Evolutionary conservation across 1,139 yeast genomes (phyloP).

Genomic region (Candida glucosophila): DNA sequence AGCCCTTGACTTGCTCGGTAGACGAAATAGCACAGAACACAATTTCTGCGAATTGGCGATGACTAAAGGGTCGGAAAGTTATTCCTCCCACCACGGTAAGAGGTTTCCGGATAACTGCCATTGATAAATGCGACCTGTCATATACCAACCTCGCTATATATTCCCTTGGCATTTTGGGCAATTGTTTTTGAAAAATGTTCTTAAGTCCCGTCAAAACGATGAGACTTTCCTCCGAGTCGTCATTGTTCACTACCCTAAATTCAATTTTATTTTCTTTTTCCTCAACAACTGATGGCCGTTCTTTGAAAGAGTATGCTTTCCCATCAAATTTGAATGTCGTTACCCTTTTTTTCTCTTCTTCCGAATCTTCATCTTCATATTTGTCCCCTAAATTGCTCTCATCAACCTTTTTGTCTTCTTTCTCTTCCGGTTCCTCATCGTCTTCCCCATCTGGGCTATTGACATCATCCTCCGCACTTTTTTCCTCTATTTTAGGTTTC

Average conservation of each 20-base stretch:
- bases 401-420: not conserved
- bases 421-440: constrained; percentile 3
- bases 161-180: constrained; percentile 98
- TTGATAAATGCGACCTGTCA: constrained; percentile 87
- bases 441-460: too few species aligned
- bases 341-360: constrained; percentile 46
- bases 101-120: constrained; percentile 92
- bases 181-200: constrained; percentile 91
- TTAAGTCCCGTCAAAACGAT: constrained; percentile 91
- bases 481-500: constrained; percentile 6
- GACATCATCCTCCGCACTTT: constrained; percentile 7
- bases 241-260: constrained; percentile 61
- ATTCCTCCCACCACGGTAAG: constrained; percentile 96
- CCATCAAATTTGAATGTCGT: constrained; percentile 56
- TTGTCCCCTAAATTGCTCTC: constrained; percentile 21
- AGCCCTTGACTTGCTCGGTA: constrained; percentile 95
- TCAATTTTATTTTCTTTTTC: constrained; percentile 3
- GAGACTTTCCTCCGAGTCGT: constrained; percentile 76
- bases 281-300: constrained; percentile 69
- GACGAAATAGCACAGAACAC: constrained; percentile 97
- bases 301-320: constrained; percentile 74
- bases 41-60: constrained; percentile 90
- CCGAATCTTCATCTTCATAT: constrained; percentile 39
- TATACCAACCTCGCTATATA: constrained; percentile 91
- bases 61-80: constrained; percentile 88